Base-by-base conservation (phyloP, 2,329 filamentous ascomycete genomes). In the Pezizomycotina sp. region DNA sequence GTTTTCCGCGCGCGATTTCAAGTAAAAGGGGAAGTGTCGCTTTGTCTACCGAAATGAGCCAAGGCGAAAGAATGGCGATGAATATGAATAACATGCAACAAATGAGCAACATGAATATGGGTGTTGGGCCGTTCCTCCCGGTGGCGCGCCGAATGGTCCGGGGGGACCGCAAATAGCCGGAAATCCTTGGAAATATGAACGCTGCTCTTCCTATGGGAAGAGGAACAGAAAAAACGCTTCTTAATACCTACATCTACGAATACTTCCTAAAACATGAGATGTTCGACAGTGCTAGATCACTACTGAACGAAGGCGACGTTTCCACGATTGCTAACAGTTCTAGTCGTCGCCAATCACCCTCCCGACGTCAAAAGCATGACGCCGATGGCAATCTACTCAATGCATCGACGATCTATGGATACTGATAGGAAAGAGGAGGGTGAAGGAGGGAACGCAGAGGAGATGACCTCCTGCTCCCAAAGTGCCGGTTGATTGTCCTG, bases 211-310 rank as follows among this genome's bases (percentile, higher is more conserved):
- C 12, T 24, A 28, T 31, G 13, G 34, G 44, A 12, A 37, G 42
- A 27, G 42, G 19, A 19, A 26, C 26, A 15, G 49, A 49, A 24
- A 45, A 43, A 21, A 27, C 34, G 9, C 60, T 73, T 42, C 66
- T 89, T 33, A 84, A 86, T 60, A 86, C 80, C 13, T 84, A 84
- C 57, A 89, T 89, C 48, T 89, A 86, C 65, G 80, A 89, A 54
- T 86, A 89, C 57, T 86, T 95, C 48, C 64, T 93, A 48, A 81
- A 79, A 53, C 78, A 82, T 56, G 69, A 74, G 49, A 81, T 92
- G 68, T 77, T 70, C 54, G 79, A 89, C 48, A 77, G 79, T 55
- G 89, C 89, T 48, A 73, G 81, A 50, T 68, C 74, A 31, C 65
- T 92, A 42, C 60, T 80, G 37, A 65, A 68, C 27, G 48, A 50